Percentiles rank a stretch among this genome's conserved stretches.
Conservation (phyloP, 176 grass and related monocot species). For the Leersia perrieri region DNA sequence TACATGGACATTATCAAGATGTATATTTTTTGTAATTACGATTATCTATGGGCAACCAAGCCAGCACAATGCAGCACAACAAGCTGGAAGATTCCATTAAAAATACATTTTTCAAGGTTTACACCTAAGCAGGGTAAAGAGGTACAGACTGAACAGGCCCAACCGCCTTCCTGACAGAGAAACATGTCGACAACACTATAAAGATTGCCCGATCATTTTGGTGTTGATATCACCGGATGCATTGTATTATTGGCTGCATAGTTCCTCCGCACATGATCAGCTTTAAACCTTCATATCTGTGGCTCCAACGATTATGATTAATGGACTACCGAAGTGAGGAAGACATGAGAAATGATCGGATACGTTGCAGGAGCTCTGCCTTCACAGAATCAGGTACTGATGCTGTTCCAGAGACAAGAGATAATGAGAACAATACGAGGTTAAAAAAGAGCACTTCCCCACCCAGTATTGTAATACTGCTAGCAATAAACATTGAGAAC, state of each 20-base stretch:
- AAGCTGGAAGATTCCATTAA: conserved; percentile 17
- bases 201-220: neutral
- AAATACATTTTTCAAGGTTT: conserved; percentile 18
- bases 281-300: neutral
- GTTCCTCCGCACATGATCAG: neutral
- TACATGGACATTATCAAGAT: neutral
- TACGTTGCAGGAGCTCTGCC: conserved; percentile 88
- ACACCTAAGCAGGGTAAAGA: neutral
- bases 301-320: neutral
- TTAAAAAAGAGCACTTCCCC: neutral
- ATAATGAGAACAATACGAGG: neutral
- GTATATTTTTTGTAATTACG: neutral
- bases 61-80: conserved; percentile 6
- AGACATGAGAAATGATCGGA: conserved; percentile 80
- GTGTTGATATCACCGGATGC: neutral
- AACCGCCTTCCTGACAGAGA: neutral
- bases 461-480: neutral
- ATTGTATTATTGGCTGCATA: neutral
- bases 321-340: conserved; percentile 57
- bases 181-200: neutral
- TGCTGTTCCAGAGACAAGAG: conserved; percentile 48
- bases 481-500: neutral
- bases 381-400: conserved; percentile 93
- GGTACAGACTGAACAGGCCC: conserved; percentile 1
- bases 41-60: neutral